These are phyloP conservation scores for Talaromyces sp. DNA, from an alignment of 2,329 filamentous ascomycete genomes.

Conservation along the genomic window DNA sequence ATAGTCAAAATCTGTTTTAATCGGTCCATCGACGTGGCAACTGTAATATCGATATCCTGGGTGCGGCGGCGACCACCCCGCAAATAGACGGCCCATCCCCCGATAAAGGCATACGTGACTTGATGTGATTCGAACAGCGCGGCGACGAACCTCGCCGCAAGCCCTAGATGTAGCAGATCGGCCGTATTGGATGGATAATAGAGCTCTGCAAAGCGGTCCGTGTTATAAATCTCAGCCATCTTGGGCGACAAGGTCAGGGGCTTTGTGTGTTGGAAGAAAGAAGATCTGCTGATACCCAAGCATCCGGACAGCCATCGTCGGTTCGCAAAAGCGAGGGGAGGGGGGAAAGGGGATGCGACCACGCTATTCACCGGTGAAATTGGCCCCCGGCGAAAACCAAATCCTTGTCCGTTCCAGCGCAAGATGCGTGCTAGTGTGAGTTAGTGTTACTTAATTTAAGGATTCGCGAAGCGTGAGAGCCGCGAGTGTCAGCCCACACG, in stretches of 20 bases:
- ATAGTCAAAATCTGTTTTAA: slow-evolving; percentile 20
- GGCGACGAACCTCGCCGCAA: slow-evolving; percentile 22
- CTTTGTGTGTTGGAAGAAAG: background rate
- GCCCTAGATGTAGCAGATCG: slow-evolving; percentile 22
- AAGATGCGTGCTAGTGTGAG: slow-evolving; percentile 2
- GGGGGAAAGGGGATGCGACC: background rate
- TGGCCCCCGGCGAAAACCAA: slow-evolving; percentile 9
- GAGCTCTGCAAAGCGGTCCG: slow-evolving; percentile 24
- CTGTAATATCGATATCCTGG: slow-evolving; percentile 25
- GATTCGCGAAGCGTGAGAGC: background rate
- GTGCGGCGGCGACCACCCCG: slow-evolving; percentile 21
- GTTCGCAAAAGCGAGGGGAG: slow-evolving; percentile 1
- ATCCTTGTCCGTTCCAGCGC: slow-evolving; percentile 1
- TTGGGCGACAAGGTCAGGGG: slow-evolving; percentile 4
- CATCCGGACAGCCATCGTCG: slow-evolving; percentile 11
- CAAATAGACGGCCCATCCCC: slow-evolving; percentile 23
- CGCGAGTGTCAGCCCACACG: slow-evolving; percentile 2
- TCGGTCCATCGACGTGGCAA: slow-evolving; percentile 20
- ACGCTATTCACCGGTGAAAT: slow-evolving; percentile 5
- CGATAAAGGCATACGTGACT: slow-evolving; percentile 24
- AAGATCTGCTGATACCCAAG: slow-evolving; percentile 4
- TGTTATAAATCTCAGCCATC: slow-evolving; percentile 26
- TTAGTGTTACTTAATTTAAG: slow-evolving; percentile 2
- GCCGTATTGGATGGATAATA: slow-evolving; percentile 25
- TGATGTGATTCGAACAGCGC: slow-evolving; percentile 19